Conservation (phyloP, 495 filamentous ascomycete genomes). For the Penicillium lividum region DNA sequence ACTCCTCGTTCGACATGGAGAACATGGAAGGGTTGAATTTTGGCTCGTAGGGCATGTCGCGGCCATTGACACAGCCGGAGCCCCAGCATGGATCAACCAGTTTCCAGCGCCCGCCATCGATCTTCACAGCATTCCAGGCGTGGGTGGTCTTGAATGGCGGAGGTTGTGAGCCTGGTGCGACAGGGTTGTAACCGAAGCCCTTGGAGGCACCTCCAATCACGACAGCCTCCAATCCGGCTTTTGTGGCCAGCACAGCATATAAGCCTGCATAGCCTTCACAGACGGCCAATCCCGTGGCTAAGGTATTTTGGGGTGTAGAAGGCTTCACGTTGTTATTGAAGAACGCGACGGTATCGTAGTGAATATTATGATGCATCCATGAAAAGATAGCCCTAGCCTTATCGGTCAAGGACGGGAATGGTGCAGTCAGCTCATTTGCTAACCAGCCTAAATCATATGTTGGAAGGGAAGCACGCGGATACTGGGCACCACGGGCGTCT, state of each 20-base stretch:
- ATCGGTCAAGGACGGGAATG: constrained; percentile 80
- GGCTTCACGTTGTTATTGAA: constrained; percentile 66
- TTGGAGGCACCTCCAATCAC: constrained; percentile 83
- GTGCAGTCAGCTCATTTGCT: constrained; percentile 71
- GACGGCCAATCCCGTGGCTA: constrained; percentile 77
- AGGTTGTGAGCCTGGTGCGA: constrained; percentile 53
- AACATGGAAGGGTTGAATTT: constrained; percentile 71
- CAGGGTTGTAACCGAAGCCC: constrained; percentile 67
- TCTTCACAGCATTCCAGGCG: constrained; percentile 91
- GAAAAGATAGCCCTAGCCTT: constrained; percentile 91
- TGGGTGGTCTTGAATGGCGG: constrained; percentile 66
- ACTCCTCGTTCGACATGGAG: constrained; percentile 76
- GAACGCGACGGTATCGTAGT: constrained; percentile 77
- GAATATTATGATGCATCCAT: constrained; percentile 93
- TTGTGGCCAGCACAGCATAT: constrained; percentile 69
- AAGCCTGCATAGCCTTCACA: constrained; percentile 91
- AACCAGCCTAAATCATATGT: constrained; percentile 67
- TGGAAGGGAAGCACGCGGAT: constrained; percentile 69
- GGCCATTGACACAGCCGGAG: constrained; percentile 61
- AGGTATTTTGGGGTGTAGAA: constrained; percentile 65
- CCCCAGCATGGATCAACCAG: constrained; percentile 93
- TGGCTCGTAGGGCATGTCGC: constrained; percentile 59
- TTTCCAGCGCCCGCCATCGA: constrained; percentile 88
- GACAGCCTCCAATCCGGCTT: constrained; percentile 70
- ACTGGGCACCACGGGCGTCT: constrained; percentile 75